Conservation (phyloP, 306 rosid genomes). For the Prunus mira region DNA sequence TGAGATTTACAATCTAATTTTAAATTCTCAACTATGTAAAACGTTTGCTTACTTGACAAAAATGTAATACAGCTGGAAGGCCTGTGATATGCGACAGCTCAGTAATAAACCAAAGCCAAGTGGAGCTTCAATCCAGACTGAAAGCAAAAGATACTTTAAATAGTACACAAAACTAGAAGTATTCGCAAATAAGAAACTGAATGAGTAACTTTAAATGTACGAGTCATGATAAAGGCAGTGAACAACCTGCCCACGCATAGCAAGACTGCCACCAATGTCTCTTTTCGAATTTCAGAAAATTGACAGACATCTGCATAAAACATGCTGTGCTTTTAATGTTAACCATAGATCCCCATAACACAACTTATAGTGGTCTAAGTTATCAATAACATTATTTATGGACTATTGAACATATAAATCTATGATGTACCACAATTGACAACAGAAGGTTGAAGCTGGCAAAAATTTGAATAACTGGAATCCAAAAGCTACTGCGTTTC, state of each 20-base stretch:
- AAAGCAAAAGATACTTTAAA: constrained; percentile 30
- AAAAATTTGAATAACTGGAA: constrained; percentile 82
- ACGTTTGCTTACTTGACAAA: constrained; percentile 73
- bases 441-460: constrained; percentile 85
- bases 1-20: constrained; percentile 14
- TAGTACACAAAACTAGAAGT: neutral
- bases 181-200: constrained; percentile 10
- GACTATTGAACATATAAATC: constrained; percentile 8
- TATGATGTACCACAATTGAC: constrained; percentile 60
- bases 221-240: constrained; percentile 25
- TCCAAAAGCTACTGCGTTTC: constrained; percentile 90
- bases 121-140: constrained; percentile 96
- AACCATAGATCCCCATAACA: neutral
- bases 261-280: constrained; percentile 82
- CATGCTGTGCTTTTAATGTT: neutral
- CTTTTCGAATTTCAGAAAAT: constrained; percentile 51
- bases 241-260: constrained; percentile 85
- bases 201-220: neutral
- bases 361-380: neutral
- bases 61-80: constrained; percentile 69
- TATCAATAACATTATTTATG: constrained; percentile 2
- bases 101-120: constrained; percentile 89
- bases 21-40: constrained; percentile 9
- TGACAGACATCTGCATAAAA: constrained; percentile 52
- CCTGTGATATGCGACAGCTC: constrained; percentile 81